Evolutionary conservation across 345 rosid genomes (phyloP), one percentile per base, ranked within the genome.

Genomic region (Eutrema heterophyllum): DNA sequence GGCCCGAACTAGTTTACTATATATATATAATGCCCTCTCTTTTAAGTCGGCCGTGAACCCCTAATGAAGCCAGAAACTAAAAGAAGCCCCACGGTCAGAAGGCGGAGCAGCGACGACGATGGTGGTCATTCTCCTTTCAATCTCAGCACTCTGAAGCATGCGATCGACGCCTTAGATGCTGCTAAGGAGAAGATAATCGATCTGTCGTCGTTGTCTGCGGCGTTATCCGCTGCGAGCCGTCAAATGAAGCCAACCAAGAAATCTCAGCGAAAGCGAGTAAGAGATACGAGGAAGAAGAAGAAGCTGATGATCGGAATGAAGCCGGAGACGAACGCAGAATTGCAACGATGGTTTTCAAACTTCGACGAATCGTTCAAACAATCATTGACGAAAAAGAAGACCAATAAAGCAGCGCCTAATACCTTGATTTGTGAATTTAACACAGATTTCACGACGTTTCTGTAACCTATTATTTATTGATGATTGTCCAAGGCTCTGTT

Each of bases 31-130:
- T 1, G 12, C 62, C 41, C 18, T 21, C 21, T 21, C 1, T 21
- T 21, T 21, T 21, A 21, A 21, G 21, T 21, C 21, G 21, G 21
- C 21, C 21, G 21, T 21, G 21, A 21, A 21, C 21, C 21, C 21
- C 1, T 21, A 21, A 63, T 63, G 66, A 60, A 61, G 61, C 62
- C 53, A 16, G 75, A 27, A 50, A 61, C 35, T 4, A 73, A 64
- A 57, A 44, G 46, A 53, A 70, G 1, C 62, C 50, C 62, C 52
- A 4, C 39, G 1, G 21, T 2, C 3, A n/a, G 8, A 41, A 38
- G 76, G 73, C 46, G 38, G 66, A 33, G 4, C 15, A 30, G 32
- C 5, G 35, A 56, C 3, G 64, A 12, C 4, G 48, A 16, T 2
- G 60, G 26, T 32, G 44, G 4, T 18, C 6, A 14, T 5, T 32